Base-by-base conservation (phyloP, 768 basidiomycete genomes). In the Mycena capillaripes region DNA sequence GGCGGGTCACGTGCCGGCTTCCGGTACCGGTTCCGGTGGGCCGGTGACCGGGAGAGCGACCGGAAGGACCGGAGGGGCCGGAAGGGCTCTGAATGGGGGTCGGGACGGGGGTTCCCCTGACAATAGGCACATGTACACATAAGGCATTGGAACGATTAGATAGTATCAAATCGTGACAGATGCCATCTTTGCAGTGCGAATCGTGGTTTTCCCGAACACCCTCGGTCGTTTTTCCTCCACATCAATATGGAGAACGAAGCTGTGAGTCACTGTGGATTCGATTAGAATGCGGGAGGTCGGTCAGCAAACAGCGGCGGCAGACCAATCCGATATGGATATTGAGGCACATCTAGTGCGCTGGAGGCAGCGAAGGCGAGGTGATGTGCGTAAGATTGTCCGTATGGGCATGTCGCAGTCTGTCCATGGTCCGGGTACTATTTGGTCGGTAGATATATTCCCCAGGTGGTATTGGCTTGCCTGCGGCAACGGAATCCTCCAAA, bases 401-500 rank as follows among this genome's bases (percentile, higher is more conserved):
- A 23, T 50, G 60, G 2, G 21, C 23, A 50, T 32, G 34, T 62
- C 46, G 60, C 60, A 50, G 30, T 34, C 23, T 32, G 44, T 62
- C 30, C 44, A 62, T 19, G 21, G 60, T 19, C 4, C 17, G 60
- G n/a, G 60, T 62, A 25, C 60, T 62, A 16, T 21, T 21, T 11
- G 32, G 29, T 12, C 60, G 27, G 30, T 62, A 16, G 30, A 62
- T 62, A 25, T 62, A 62, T 62, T 11, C 6, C 12, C 16, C 1
- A 44, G 8, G 7, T 62, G 60, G 60, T 9, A 62, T 10, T 62
- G 16, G 44, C 2, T 8, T 7, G 23, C 60, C 60, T 23, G 46
- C 60, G 44, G 44, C 60, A 19, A 62, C 60, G 30, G 60, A 62
- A 48, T 62, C 60, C 46, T 62, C 60, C 60, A 62, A 50, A 62